Percentiles rank a stretch among this genome's conserved stretches.
Evolutionary conservation across 2,329 filamentous ascomycete genomes (phyloP).

Genomic region (Fusarium caatingaense): DNA sequence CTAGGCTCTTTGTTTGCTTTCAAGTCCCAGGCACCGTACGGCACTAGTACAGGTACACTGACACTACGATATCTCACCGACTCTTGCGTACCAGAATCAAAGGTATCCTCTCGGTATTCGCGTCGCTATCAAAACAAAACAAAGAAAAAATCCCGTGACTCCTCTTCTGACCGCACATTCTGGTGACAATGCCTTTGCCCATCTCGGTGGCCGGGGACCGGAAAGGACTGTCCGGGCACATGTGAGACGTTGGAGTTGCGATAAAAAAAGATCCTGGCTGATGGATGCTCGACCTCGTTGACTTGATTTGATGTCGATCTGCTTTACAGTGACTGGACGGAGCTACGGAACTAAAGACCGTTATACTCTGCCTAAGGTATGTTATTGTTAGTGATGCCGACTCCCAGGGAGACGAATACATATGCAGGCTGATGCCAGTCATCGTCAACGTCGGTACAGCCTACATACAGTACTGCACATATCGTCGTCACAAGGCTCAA

Average conservation of each 20-base stretch:
- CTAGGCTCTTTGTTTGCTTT: constrained; percentile 12
- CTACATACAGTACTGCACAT: neutral
- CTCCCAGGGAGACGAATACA: constrained; percentile 30
- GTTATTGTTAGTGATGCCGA: constrained; percentile 12
- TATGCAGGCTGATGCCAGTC: constrained; percentile 32
- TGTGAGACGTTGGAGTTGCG: constrained; percentile 23
- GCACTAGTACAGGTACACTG: constrained; percentile 18
- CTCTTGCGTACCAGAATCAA: constrained; percentile 12
- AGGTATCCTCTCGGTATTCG: constrained; percentile 33
- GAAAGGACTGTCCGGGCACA: constrained; percentile 31
- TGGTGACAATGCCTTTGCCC: constrained; percentile 17
- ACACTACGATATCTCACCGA: constrained; percentile 26
- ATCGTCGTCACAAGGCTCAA: constrained; percentile 6
- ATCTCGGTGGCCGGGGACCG: constrained; percentile 25
- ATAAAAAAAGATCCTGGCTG: constrained; percentile 16
- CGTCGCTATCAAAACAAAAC: neutral
- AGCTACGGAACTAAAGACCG: constrained; percentile 17
- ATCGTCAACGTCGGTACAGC: constrained; percentile 29
- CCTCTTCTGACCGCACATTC: constrained; percentile 42
- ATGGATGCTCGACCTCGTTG: neutral
- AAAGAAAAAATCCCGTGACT: constrained; percentile 25
- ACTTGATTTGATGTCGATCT: neutral
- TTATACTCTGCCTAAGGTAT: constrained; percentile 6
- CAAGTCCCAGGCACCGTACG: constrained; percentile 22
- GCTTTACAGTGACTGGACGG: neutral